These are phyloP conservation scores for Kregervanrija pseudodelftensis DNA, from an alignment of 805 yeast species.

Conservation along the genomic window DNA sequence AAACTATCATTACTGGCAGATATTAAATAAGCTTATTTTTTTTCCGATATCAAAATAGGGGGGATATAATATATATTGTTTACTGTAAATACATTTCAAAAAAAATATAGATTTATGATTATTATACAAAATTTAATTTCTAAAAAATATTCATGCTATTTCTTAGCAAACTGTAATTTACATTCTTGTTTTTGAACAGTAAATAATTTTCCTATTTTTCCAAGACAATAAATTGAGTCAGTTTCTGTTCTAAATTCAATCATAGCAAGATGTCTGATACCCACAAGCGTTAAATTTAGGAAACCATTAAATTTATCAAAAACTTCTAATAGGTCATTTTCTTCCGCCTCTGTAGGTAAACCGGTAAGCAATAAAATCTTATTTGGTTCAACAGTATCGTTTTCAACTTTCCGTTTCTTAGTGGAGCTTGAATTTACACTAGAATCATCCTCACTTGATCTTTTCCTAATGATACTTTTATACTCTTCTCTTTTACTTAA, in stretches of 20 bases:
- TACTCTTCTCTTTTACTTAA: constrained; percentile 11
- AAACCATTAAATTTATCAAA: constrained; percentile 56
- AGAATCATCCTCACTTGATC: constrained; percentile 14
- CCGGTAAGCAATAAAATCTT: constrained; percentile 61
- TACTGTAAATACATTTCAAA: too few relatives aligned
- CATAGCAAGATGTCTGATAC: constrained; percentile 65
- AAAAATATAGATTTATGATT: background rate
- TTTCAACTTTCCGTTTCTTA: constrained; percentile 10
- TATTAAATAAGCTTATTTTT: constrained; percentile 21
- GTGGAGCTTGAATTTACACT: background rate
- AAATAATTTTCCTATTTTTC: constrained; percentile 14
- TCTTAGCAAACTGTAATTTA: constrained; percentile 27
- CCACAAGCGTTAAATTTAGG: constrained; percentile 58
- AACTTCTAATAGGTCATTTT: constrained; percentile 33
- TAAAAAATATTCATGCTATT: constrained; percentile 6
- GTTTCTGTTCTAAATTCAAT: constrained; percentile 62
- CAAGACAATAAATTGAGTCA: constrained; percentile 33
- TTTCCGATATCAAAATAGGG: too few relatives aligned
- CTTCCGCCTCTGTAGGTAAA: constrained; percentile 39
- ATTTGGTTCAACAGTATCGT: constrained; percentile 46
- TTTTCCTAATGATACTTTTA: constrained; percentile 11
- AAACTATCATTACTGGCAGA: constrained; percentile 72
- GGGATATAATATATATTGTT: too few relatives aligned
- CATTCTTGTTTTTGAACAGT: constrained; percentile 14
- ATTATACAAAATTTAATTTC: background rate